phyloP scores from a whole-genome alignment of 148 eudicot genomes.

The Rhododendron henanense region DNA sequence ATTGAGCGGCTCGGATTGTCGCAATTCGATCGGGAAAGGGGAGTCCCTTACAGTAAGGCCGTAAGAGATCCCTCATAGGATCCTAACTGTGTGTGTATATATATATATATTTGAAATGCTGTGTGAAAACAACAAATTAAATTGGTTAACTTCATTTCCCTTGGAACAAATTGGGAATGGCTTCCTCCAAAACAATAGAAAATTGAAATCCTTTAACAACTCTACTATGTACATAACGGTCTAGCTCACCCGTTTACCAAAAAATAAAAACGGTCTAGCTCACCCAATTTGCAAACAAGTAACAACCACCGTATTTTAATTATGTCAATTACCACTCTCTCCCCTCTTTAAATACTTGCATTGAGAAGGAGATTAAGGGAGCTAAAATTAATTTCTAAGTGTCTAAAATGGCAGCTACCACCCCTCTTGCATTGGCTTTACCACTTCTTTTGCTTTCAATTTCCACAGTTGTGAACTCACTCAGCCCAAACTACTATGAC shows the following conservation, averaged over 20 bases:
- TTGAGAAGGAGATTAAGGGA: neutral
- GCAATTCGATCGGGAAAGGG: too few relatives aligned
- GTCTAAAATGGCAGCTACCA: constrained; percentile 20
- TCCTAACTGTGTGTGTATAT: too few relatives aligned
- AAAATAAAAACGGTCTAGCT: constrained; percentile 13
- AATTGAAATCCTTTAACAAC: constrained; percentile 17
- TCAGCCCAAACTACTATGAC: constrained; percentile 26
- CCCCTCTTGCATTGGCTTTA: constrained; percentile 5
- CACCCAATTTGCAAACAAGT: constrained; percentile 23
- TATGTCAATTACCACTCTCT: neutral
- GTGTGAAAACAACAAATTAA: too few relatives aligned
- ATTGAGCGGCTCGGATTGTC: too few relatives aligned
- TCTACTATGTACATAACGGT: neutral
- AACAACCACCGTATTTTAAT: neutral
- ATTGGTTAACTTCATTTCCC: neutral
- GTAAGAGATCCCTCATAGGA: too few relatives aligned
- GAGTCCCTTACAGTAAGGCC: too few relatives aligned
- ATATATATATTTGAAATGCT: too few relatives aligned
- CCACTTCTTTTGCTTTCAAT: constrained; percentile 10
- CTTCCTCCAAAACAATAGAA: neutral
- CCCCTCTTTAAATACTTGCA: neutral
- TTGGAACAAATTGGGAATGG: neutral
- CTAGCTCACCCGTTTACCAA: constrained; percentile 20
- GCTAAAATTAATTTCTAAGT: neutral
- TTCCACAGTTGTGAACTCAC: constrained; percentile 14